Evolutionary conservation across 2,329 filamentous ascomycete genomes (phyloP).

Genomic region (Hymenoscyphus occultus): DNA sequence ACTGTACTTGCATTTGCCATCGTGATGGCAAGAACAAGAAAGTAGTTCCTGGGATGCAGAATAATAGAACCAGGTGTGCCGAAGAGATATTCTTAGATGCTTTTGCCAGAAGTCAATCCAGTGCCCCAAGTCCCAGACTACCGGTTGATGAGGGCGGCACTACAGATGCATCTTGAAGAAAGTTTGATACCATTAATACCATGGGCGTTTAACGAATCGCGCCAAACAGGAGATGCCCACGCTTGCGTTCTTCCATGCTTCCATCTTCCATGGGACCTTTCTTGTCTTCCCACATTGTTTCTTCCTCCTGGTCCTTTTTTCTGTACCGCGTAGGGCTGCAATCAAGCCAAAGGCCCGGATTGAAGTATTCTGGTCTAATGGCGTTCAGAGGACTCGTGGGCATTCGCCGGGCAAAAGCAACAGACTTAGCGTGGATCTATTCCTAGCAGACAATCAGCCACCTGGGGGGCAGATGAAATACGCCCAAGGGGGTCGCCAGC

Average conservation of each 20-base stretch:
- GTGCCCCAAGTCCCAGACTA: not conserved
- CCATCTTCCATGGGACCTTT: not conserved
- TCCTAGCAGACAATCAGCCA: conserved; percentile 20
- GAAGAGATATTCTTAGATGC: not conserved
- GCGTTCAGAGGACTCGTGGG: conserved; percentile 4
- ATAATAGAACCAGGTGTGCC: not conserved
- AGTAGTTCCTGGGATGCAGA: not conserved
- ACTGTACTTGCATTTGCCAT: not conserved
- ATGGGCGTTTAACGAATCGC: conserved; percentile 1
- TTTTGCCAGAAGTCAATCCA: not conserved
- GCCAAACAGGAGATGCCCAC: not conserved
- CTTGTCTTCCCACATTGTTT: not conserved
- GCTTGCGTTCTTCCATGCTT: not conserved
- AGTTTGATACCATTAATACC: conserved; percentile 13
- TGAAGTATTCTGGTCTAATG: not conserved
- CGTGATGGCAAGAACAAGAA: not conserved
- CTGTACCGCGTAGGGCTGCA: not conserved
- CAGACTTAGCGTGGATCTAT: conserved; percentile 27
- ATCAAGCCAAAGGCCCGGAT: conserved; percentile 1
- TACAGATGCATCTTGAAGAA: not conserved
- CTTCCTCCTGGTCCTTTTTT: not conserved
- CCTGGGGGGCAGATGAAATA: not conserved
- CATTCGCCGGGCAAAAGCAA: not conserved
- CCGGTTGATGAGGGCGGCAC: not conserved
- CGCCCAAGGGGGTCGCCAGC: not conserved